Conservation (phyloP, 176 grass and related monocot genomes). For the Oryza punctata region DNA sequence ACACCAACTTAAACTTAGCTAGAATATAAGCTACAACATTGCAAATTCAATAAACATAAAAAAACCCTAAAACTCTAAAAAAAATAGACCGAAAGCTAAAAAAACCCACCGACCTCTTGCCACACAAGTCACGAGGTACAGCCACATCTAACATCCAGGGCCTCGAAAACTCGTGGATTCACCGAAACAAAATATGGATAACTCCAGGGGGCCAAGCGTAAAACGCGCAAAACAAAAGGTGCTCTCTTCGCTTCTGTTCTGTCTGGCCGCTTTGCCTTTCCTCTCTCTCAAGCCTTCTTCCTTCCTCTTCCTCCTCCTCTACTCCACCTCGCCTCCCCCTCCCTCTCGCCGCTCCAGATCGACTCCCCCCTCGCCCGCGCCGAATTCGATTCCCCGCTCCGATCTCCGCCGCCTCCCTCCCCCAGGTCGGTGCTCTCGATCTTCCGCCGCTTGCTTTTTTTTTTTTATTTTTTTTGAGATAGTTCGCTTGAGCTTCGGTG, state of each 20-base stretch:
- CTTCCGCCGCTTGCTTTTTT: not conserved
- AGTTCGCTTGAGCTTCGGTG: not conserved
- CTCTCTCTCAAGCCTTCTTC: slow-evolving; percentile 21
- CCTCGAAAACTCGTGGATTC: not conserved
- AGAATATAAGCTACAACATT: no score
- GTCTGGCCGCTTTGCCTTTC: slow-evolving; percentile 29
- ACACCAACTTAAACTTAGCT: no score
- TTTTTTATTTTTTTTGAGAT: not conserved
- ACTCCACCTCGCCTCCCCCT: not conserved
- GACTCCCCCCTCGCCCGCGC: not conserved
- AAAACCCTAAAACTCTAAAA: no score
- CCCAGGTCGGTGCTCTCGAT: slow-evolving; percentile 12
- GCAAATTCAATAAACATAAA: no score
- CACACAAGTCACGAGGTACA: not conserved
- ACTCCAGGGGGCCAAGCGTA: not conserved
- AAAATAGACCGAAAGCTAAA: no score
- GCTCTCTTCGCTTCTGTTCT: not conserved
- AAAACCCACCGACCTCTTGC: no score
- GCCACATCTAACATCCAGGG: not conserved
- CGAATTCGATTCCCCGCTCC: slow-evolving; percentile 22
- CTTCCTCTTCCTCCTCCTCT: slow-evolving; percentile 3
- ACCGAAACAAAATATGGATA: not conserved
- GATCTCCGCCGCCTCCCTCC: not conserved
- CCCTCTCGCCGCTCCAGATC: slow-evolving; percentile 30
- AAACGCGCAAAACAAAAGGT: slow-evolving; percentile 17